Conservation (phyloP, 2,329 filamentous ascomycete genomes). For the Penicillium sp. region DNA sequence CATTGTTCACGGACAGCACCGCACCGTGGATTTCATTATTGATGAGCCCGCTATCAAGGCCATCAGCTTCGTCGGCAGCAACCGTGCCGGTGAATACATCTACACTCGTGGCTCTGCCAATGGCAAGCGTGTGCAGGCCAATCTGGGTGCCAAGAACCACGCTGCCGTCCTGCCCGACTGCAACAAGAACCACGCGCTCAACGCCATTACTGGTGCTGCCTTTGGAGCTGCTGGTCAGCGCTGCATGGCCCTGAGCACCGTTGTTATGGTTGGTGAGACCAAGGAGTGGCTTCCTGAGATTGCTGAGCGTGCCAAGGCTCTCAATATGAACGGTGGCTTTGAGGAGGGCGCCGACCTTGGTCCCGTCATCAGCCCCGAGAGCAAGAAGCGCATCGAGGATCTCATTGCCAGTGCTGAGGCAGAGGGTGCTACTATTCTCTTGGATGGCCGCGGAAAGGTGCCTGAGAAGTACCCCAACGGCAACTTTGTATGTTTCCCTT, state of each 20-base stretch:
- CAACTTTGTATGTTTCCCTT: conserved; percentile 53
- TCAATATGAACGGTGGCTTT: conserved; percentile 59
- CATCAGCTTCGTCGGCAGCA: conserved; percentile 63
- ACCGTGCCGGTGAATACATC: conserved; percentile 65
- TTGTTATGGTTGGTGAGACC: conserved; percentile 61
- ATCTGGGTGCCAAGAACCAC: conserved; percentile 66
- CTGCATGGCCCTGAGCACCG: conserved; percentile 63
- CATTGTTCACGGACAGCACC: conserved; percentile 60
- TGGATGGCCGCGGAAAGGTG: conserved; percentile 58
- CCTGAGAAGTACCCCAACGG: conserved; percentile 61
- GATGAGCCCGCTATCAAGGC: conserved; percentile 65
- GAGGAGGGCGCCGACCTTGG: conserved; percentile 60
- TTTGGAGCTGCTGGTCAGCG: conserved; percentile 65
- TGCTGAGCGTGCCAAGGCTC: conserved; percentile 56
- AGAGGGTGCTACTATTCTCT: conserved; percentile 59
- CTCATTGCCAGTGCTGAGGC: conserved; percentile 58
- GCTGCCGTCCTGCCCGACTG: conserved; percentile 61
- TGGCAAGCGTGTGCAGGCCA: conserved; percentile 65
- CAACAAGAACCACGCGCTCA: conserved; percentile 64
- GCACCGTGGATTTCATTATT: conserved; percentile 64
- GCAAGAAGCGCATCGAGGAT: conserved; percentile 59
- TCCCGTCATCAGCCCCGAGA: conserved; percentile 59
- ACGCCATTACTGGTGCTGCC: conserved; percentile 61
- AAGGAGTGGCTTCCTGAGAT: conserved; percentile 62
- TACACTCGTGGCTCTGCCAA: conserved; percentile 63